Evolutionary conservation across 73 alveolate genomes (phyloP), one percentile per base, ranked within the genome.

Genomic region (Paramecium pentaurelia): DNA sequence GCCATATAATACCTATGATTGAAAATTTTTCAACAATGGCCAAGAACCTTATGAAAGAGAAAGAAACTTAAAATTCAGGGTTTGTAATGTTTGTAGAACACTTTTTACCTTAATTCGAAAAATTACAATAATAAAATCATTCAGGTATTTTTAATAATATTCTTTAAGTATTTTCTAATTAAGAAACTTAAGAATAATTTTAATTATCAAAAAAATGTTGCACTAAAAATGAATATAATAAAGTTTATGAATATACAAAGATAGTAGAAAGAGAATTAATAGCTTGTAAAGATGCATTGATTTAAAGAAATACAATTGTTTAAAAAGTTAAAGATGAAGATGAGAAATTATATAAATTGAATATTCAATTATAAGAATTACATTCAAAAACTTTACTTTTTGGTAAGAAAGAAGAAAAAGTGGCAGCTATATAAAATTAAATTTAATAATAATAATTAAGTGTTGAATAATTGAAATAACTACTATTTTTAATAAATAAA

Each of bases 51-150:
- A 37, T 75, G 20, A 40, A 37, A 38, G 88, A 37, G 22, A 75
- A 37, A 38, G 88, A 75, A 6, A 7, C 42, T 22, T 37, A 75
- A 32, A 75, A 75, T 36, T 75, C 0, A 22, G 88, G 49, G 0
- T 27, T 32, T n/a, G 12, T 75, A 4, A 34, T 34, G 34, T 75
- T 75, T 37, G 49, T 75, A 10, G 88, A 75, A 20, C 42, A 40
- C 4, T 75, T 75, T 75, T 37, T 75, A 14, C 88, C 88, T 14
- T 37, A 75, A 75, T 75, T 75, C 37, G 88, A 75, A 20, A 37
- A 34, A 75, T 27, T 40, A 12, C 60, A 75, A 37, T 14, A 2
- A 7, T 75, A 75, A 75, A 40, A 75, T 68, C 12, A 22, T 32
- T 1, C 20, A 68, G 22, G 84, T 68, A 68, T 32, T 22, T 25